Percentiles rank a stretch among this genome's conserved stretches.
Evolutionary conservation across 225 moss, liverwort and hornwort genomes (phyloP).

Genomic region (Physcomitrium patens): DNA sequence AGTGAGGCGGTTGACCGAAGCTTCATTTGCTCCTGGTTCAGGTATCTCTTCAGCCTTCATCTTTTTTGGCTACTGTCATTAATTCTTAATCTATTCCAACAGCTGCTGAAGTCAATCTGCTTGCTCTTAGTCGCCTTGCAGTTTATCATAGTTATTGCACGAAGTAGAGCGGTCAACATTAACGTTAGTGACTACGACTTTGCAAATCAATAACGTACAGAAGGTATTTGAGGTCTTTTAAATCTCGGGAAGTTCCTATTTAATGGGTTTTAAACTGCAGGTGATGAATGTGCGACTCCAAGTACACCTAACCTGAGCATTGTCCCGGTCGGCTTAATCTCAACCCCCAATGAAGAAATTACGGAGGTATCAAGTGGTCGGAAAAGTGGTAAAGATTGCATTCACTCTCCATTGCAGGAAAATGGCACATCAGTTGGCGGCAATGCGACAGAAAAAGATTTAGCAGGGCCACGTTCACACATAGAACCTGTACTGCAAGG

Average conservation of each 20-base stretch:
- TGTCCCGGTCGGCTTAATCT: not conserved
- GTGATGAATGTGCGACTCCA: conserved; percentile 29
- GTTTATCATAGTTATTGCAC: not conserved
- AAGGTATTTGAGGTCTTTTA: not conserved
- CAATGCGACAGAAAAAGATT: conserved; percentile 1
- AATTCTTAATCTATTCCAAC: not conserved
- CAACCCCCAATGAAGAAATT: conserved; percentile 3
- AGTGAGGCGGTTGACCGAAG: conserved; percentile 30
- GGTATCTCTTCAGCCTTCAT: conserved; percentile 21
- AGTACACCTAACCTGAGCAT: conserved; percentile 3
- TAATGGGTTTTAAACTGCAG: conserved; percentile 23
- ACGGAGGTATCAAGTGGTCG: not conserved
- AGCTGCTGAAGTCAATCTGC: not conserved
- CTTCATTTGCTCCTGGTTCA: conserved; percentile 12
- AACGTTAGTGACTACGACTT: not conserved
- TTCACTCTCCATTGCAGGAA: not conserved
- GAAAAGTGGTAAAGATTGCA: conserved; percentile 9
- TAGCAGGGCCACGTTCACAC: not conserved
- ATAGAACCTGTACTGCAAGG: not conserved
- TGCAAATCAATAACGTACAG: not conserved
- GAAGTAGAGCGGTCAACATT: not conserved
- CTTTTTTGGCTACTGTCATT: not conserved
- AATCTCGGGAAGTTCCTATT: not conserved
- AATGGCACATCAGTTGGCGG: not conserved
- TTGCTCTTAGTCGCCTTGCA: not conserved